A percentile compares a stretch with the other conserved stretches of the same genome.
Conservation (phyloP, 2,329 filamentous ascomycete species). For the Dothidotthia symphoricarpi region DNA sequence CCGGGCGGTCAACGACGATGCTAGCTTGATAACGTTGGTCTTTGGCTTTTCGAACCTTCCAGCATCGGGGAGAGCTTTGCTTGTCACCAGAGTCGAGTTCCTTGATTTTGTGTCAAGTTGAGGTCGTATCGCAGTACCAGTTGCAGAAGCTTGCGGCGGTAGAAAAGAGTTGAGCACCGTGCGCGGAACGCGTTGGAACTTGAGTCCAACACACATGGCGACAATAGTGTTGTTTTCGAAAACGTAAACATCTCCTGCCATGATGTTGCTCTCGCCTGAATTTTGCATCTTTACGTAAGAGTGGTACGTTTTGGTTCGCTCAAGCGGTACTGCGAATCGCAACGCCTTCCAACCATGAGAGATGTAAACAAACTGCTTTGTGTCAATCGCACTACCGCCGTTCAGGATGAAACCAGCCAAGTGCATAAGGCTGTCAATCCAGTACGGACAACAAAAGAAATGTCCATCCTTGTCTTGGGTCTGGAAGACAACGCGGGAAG, state of each 20-base stretch:
- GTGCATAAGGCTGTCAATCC: conserved; percentile 13
- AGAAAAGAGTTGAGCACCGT: not conserved
- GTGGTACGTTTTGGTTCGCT: conserved; percentile 7
- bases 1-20: not conserved
- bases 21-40: not conserved
- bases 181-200: not conserved
- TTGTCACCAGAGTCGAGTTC: not conserved
- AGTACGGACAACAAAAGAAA: conserved; percentile 8
- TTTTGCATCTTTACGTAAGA: conserved; percentile 11
- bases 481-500: not conserved
- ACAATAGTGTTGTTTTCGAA: conserved; percentile 9
- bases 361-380: conserved; percentile 13
- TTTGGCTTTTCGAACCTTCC: not conserved
- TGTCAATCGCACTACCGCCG: conserved; percentile 9
- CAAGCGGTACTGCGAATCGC: conserved; percentile 7
- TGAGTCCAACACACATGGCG: not conserved
- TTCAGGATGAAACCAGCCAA: conserved; percentile 22
- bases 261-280: conserved; percentile 3
- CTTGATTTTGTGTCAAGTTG: not conserved
- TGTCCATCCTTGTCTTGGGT: conserved; percentile 1
- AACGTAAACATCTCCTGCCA: conserved; percentile 9
- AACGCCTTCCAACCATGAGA: conserved; percentile 22
- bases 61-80: not conserved
- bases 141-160: not conserved
- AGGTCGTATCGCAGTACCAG: not conserved